phyloP scores from a whole-genome alignment of 2,329 filamentous ascomycete genomes.

The Phyllosticta citrichinensis region DNA sequence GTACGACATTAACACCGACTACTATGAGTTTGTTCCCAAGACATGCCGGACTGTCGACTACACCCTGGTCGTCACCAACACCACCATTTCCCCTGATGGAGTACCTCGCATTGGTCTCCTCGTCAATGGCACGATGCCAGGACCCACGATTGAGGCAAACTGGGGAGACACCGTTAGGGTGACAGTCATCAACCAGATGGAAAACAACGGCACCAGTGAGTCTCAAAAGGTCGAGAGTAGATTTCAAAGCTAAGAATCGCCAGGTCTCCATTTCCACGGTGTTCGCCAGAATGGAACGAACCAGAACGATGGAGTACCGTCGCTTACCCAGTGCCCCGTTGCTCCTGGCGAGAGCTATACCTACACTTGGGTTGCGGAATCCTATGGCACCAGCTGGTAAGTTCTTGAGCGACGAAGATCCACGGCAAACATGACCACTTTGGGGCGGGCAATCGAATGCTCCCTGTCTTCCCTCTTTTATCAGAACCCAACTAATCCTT shows the following conservation, averaged over 20 bases:
- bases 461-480: slow-evolving; percentile 1
- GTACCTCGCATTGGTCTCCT: slow-evolving; percentile 29
- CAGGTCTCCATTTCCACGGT: slow-evolving; percentile 51
- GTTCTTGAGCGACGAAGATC: not conserved
- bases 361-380: slow-evolving; percentile 44
- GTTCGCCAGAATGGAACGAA: slow-evolving; percentile 47
- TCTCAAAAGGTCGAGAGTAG: not conserved
- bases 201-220: slow-evolving; percentile 45
- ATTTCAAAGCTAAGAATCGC: not conserved
- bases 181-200: slow-evolving; percentile 42
- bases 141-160: slow-evolving; percentile 34
- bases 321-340: slow-evolving; percentile 32
- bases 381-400: slow-evolving; percentile 22
- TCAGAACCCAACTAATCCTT: not conserved
- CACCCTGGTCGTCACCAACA: slow-evolving; percentile 34
- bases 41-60: slow-evolving; percentile 34
- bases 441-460: not conserved
- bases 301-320: slow-evolving; percentile 47
- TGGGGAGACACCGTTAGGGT: slow-evolving; percentile 37
- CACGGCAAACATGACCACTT: not conserved
- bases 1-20: slow-evolving; percentile 25
- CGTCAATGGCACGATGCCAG: slow-evolving; percentile 39
- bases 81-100: slow-evolving; percentile 37
- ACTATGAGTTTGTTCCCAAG: slow-evolving; percentile 27
- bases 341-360: slow-evolving; percentile 25